A percentile compares a stretch with the other conserved stretches of the same genome.
Conservation (phyloP, 106 monocot genomes). For the Posidonia australis region DNA sequence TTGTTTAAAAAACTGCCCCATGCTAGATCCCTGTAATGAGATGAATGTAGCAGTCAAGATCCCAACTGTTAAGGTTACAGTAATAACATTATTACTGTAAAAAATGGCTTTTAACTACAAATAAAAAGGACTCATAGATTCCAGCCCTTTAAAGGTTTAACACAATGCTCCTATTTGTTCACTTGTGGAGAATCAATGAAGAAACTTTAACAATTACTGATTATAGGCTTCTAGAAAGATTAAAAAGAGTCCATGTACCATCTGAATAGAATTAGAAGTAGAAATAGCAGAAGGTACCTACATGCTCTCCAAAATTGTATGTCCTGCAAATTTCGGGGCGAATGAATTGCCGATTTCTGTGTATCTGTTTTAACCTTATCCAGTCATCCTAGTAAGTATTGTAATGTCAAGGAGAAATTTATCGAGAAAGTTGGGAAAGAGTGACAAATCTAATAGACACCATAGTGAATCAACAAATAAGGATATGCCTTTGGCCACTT, state of each 20-base stretch:
- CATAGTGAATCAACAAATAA: slow-evolving; percentile 2
- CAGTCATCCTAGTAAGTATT: slow-evolving; percentile 99
- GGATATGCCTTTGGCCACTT: slow-evolving; percentile 99
- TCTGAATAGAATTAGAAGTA: neutral
- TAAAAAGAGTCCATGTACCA: neutral
- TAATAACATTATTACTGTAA: neutral
- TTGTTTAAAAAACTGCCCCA: slow-evolving; percentile 91
- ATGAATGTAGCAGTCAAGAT: neutral
- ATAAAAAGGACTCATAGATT: neutral
- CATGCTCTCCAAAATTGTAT: slow-evolving; percentile 99
- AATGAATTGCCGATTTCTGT: slow-evolving; percentile 81
- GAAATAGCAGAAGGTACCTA: slow-evolving; percentile 17
- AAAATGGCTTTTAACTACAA: neutral
- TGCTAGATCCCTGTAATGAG: slow-evolving; percentile 83
- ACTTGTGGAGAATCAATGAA: too few species aligned
- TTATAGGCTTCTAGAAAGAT: too few species aligned
- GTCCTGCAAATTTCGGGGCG: slow-evolving; percentile 98
- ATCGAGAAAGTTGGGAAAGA: neutral
- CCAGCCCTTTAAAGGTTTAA: too few species aligned
- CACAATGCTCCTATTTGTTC: too few species aligned
- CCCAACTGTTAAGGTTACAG: neutral
- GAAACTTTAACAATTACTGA: neutral
- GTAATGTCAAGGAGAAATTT: slow-evolving; percentile 58
- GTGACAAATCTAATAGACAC: neutral
- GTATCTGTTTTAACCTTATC: slow-evolving; percentile 90